Evolutionary conservation across 2,329 filamentous ascomycete species (phyloP), one percentile per base, ranked within the genome.

Genomic region (Aspergillus spinulosporus): DNA sequence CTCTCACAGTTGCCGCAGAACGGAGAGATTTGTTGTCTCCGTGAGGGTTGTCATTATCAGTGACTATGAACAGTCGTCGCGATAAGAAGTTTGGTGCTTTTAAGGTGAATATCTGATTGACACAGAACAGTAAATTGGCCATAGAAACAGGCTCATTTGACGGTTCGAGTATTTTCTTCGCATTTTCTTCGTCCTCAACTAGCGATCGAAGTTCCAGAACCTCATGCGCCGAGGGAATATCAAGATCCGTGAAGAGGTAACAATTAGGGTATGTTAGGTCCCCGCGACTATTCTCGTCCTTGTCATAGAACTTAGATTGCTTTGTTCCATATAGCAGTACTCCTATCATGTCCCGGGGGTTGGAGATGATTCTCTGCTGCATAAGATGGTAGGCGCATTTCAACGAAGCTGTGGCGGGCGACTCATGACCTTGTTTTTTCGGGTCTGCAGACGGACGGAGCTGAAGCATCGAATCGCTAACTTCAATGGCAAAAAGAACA

Each of bases 351-450:
- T 99, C 94, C 68, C 88, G 92, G 1, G 94, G 94, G 59, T 92
- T 93, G 3, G 93, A 93, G 66, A 99, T 97, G 73, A 99, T 97
- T 65, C 94, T 90, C 76, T 97, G 93, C 76, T 97, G 91, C 90
- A 99, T 97, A 52, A 99, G 80, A 68, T 91, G 86, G 68, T 96
- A 96, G 56, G 93, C 94, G 66, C 91, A 97, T 80, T 96, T 96
- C 49, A 99, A 76, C 3, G 94, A 92, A 12, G 93, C 92, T 51
- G 88, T 82, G 0, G 91, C 81, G 3, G 93, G 86, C 44, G 89
- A 92, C 66, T 93, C 90, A 56, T 80, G 85, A 62, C 90, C 88
- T 43, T 86, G 84, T 72, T 92, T 93, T 75, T 90, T 96, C 49
- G 86, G 83, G 59, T 84, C 81, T 5, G 81, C 81, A 2, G 80